Evolutionary conservation across 2,329 filamentous ascomycete genomes (phyloP).

Genomic region (Daldinia sp.): DNA sequence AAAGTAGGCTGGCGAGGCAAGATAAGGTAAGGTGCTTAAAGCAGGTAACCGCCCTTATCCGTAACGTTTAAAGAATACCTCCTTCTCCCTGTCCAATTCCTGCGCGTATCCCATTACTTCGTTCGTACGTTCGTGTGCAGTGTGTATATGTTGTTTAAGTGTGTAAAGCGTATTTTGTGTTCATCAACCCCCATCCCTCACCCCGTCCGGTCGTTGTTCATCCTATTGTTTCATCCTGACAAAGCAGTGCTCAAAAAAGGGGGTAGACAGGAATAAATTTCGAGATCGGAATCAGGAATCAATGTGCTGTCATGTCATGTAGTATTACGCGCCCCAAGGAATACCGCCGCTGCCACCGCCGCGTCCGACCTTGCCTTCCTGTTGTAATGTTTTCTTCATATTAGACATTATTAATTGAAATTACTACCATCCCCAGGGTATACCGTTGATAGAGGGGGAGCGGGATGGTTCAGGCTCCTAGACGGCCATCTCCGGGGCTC

Average conservation of each 20-base stretch:
- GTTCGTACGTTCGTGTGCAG: not conserved
- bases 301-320: not conserved
- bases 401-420: constrained; percentile 45
- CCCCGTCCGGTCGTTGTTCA: constrained; percentile 1
- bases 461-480: constrained; percentile 16
- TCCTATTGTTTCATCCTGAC: constrained; percentile 8
- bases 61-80: not conserved
- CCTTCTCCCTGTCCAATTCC: not conserved
- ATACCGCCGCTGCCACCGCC: not conserved
- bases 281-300: not conserved
- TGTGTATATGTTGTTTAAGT: not conserved
- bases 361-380: not conserved
- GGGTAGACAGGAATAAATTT: not conserved
- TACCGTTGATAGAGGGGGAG: not conserved
- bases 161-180: not conserved
- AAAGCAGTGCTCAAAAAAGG: constrained; percentile 7
- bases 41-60: not conserved
- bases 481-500: constrained; percentile 38
- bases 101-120: no score
- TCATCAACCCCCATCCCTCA: not conserved
- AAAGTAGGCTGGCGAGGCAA: constrained; percentile 1
- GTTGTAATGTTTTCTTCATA: constrained; percentile 15
- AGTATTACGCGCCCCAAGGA: not conserved
- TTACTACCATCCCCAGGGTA: constrained; percentile 4
- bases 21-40: no score